Evolutionary conservation across 129 eudicot species (phyloP).

Genomic region (Chrysanthemum lavandulifolium): DNA sequence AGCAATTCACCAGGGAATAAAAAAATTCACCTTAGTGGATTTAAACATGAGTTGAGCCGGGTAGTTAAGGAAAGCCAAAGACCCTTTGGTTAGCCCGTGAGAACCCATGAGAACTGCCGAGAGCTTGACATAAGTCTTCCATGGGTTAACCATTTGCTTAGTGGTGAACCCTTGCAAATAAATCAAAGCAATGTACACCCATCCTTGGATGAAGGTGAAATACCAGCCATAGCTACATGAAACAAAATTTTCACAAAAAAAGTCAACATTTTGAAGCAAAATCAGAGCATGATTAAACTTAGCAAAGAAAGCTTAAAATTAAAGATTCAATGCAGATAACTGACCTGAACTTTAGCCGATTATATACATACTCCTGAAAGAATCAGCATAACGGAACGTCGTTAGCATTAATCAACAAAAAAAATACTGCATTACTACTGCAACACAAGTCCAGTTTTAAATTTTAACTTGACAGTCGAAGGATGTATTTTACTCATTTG

Average conservation of each 20-base stretch:
- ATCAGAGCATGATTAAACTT: background rate
- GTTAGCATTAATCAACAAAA: constrained; percentile 14
- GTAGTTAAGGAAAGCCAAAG: constrained; percentile 81
- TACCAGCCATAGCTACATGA: constrained; percentile 80
- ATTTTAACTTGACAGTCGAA: constrained; percentile 11
- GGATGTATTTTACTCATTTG: background rate
- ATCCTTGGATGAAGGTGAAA: constrained; percentile 88
- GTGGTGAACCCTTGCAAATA: constrained; percentile 83
- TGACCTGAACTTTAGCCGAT: constrained; percentile 78
- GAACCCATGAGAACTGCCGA: constrained; percentile 97
- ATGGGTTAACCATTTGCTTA: constrained; percentile 95
- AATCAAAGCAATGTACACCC: constrained; percentile 71
- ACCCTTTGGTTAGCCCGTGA: constrained; percentile 93
- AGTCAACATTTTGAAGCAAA: constrained; percentile 13
- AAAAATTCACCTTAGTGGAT: constrained; percentile 75
- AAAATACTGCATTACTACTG: background rate
- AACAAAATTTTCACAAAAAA: constrained; percentile 8
- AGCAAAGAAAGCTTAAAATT: background rate
- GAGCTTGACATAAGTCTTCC: constrained; percentile 87
- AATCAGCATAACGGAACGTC: background rate
- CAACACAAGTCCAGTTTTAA: background rate
- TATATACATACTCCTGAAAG: constrained; percentile 86
- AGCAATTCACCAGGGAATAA: background rate
- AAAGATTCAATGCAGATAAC: constrained; percentile 12
- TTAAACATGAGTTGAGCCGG: constrained; percentile 96